phyloP scores from a whole-genome alignment of 2,329 filamentous ascomycete genomes.

The Monosporascus ibericus region DNA sequence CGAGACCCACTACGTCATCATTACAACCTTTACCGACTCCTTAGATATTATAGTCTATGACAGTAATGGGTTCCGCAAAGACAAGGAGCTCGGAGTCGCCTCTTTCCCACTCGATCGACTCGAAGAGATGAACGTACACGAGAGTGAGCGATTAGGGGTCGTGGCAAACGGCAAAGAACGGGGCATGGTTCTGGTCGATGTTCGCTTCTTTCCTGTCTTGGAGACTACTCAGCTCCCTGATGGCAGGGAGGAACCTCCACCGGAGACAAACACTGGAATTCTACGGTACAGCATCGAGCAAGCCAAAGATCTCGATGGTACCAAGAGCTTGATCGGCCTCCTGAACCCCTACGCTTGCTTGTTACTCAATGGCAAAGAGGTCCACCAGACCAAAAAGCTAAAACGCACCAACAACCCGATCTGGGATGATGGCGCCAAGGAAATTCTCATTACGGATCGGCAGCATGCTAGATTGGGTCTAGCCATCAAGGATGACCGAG shows the following conservation, averaged over 20 bases:
- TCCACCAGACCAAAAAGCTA: constrained; percentile 83
- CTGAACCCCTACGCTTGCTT: constrained; percentile 88
- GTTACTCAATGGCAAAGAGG: constrained; percentile 84
- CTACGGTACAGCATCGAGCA: constrained; percentile 89
- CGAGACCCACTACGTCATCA: constrained; percentile 91
- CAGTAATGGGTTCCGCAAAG: constrained; percentile 93
- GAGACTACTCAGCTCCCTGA: constrained; percentile 65
- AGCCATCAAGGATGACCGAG: constrained; percentile 92
- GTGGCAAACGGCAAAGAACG: constrained; percentile 77
- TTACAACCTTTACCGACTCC: constrained; percentile 84
- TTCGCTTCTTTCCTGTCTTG: constrained; percentile 93
- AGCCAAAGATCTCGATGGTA: constrained; percentile 90
- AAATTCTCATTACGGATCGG: constrained; percentile 89
- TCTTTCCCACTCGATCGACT: constrained; percentile 81
- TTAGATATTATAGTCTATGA: constrained; percentile 83
- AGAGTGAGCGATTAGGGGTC: constrained; percentile 81
- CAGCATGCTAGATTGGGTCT: constrained; percentile 86
- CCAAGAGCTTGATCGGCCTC: constrained; percentile 83
- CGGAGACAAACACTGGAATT: constrained; percentile 90
- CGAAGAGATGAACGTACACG: constrained; percentile 68
- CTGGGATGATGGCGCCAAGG: constrained; percentile 88
- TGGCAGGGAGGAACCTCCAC: constrained; percentile 72
- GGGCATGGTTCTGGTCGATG: constrained; percentile 71
- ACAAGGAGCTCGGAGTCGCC: constrained; percentile 86
- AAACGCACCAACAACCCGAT: constrained; percentile 98